Evolutionary conservation across 805 yeast genomes (phyloP), one percentile per base, ranked within the genome.

Genomic region (Yarrowia keelungensis): DNA sequence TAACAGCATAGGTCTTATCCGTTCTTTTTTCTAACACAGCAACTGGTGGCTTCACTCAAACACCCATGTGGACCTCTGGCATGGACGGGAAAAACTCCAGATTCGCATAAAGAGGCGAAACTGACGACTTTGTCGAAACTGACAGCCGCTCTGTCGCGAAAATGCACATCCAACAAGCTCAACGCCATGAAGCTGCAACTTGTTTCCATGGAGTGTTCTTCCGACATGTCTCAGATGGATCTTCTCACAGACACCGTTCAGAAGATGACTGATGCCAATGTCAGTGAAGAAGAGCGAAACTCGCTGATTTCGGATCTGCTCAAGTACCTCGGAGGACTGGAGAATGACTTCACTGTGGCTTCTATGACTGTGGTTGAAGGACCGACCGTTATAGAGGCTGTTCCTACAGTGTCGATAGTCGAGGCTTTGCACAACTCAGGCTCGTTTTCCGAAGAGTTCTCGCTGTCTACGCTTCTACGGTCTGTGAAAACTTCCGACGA

Each of bases 141-240:
- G 16, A 59, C 65, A 4, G 65, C 65, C 8, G 65, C 65, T 5
- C 65, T 59, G 19, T 59, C 65, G 12, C 14, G 51, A 11, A 41
- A 43, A 8, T 59, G 64, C 64, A 41, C 50, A 9, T 12, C 35
- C 38, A 47, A 62, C 54, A 49, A 41, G 14, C 46, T 62, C 16
- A 38, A 47, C 67, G 56, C 67, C 54, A 47, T 62, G 56, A 62
- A 62, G 14, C 56, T 62, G 47, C 54, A 62, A 10, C 67, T 62
- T 16, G 56, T 62, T 47, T 47, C 67, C 46, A 47, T 62, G 54
- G 67, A 62, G 19, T 62, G 67, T 39, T 38, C 67, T 10, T 38
- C 56, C 36, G 67, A 62, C 47, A 49, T 49, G 56, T 47, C 56
- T 16, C 67, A 62, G 56, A 62, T 62, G 67, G 54, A 47, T 62